phyloP scores from a whole-genome alignment of 257 asterid genomes.

The Gentiana straminea region DNA sequence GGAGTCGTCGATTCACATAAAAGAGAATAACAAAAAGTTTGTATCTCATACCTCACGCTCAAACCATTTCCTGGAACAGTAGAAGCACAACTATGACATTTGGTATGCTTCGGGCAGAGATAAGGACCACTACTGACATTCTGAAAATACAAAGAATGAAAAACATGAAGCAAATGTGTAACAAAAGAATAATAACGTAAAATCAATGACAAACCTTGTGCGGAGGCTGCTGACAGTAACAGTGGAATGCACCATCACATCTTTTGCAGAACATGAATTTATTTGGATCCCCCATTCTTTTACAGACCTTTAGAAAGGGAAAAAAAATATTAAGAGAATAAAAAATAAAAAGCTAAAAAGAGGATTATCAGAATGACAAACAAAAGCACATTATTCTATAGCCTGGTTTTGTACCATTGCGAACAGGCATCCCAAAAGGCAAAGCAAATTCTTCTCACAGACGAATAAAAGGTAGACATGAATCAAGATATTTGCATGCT shows the following conservation, averaged over 20 bases:
- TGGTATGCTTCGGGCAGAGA: slow-evolving; percentile 91
- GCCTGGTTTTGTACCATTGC: no score
- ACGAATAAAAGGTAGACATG: no score
- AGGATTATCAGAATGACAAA: no score
- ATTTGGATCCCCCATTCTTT: slow-evolving; percentile 85
- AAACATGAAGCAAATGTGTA: slow-evolving; percentile 2
- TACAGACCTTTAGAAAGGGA: slow-evolving; percentile 21
- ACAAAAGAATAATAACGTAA: not conserved
- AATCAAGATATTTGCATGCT: no score
- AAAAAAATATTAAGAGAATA: not conserved
- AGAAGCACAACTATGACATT: slow-evolving; percentile 91
- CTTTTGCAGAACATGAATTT: slow-evolving; percentile 96
- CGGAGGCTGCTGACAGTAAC: slow-evolving; percentile 97
- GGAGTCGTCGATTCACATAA: not conserved
- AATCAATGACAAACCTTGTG: slow-evolving; percentile 58
- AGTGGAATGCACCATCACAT: slow-evolving; percentile 89
- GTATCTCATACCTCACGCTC: slow-evolving; percentile 63
- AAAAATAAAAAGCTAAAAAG: no score
- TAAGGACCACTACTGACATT: slow-evolving; percentile 88
- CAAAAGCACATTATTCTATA: no score
- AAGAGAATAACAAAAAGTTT: not conserved
- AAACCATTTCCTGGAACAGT: slow-evolving; percentile 92
- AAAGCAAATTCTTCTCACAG: no score
- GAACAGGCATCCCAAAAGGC: no score
- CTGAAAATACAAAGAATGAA: slow-evolving; percentile 36